Evolutionary conservation across 2,329 filamentous ascomycete species (phyloP), one percentile per base, ranked within the genome.

Genomic region (Colletotrichum karsti): DNA sequence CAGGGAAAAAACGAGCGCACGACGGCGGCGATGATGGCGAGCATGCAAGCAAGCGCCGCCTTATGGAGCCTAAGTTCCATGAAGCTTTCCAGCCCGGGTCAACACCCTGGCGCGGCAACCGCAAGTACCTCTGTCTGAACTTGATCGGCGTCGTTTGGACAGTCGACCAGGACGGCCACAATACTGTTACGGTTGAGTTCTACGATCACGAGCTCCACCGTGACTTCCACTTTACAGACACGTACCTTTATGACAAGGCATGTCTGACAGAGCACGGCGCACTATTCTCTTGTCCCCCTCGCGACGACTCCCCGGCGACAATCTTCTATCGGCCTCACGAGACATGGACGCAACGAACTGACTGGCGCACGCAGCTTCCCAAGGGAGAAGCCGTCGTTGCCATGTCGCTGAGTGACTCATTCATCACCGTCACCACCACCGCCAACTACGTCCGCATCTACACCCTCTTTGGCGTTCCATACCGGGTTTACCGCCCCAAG

Each of bases 241-340:
- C 94, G 1, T 98, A 94, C 77, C 86, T 94, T 4, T 98, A 98
- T 80, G 96, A 99, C 81, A 98, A 97, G 79, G 95, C 96, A 20
- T 98, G 95, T 75, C 84, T 99, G 64, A 91, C 93, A 73, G 92
- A 97, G 65, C 91, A 93, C 63, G 95, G 96, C 15, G 87, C 94
- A 1, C 85, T 97, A 1, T 98, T 98, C 76, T 92, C 94, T 1
- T 95, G 93, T 68, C 92, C 91, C 22, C 90, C 93, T 1, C 59
- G 55, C 20, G 54, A 64, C 1, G 87, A 89, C 65, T 73, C 78
- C 9, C 90, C 93, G 2, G 93, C 95, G 4, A 91, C 90, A 33
- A 89, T 99, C n/a, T 98, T 97, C 80, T 99, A 98, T 79, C 90
- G 96, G 7, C 96, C 97, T 0, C 96, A 99, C 76, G 95, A 99